Conservation (phyloP, 2,329 filamentous ascomycete species). For the Sordariomycetes sp. region DNA sequence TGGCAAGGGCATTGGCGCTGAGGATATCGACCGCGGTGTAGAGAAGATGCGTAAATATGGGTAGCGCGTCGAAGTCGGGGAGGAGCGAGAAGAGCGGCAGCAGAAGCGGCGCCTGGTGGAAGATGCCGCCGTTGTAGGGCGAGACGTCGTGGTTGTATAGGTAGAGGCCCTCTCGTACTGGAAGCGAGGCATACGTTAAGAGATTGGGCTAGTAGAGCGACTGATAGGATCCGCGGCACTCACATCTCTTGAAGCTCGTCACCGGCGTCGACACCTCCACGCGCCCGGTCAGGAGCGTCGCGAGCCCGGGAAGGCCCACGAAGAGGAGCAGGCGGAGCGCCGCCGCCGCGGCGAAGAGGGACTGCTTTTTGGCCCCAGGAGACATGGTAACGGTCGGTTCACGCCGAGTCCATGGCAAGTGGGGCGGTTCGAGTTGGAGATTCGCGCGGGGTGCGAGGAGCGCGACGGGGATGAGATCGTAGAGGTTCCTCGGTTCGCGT, state of each 20-base stretch:
- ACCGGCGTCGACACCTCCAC: slow-evolving; percentile 96
- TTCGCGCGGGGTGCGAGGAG: background rate
- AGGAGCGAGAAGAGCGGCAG: slow-evolving; percentile 85
- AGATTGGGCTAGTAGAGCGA: background rate
- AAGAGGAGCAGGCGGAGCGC: slow-evolving; percentile 70
- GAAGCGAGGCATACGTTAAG: slow-evolving; percentile 3
- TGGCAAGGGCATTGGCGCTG: slow-evolving; percentile 64
- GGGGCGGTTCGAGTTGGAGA: background rate
- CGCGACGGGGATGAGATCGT: background rate
- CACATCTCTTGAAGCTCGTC: slow-evolving; percentile 95
- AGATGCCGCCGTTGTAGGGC: slow-evolving; percentile 87
- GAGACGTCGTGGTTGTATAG: slow-evolving; percentile 94
- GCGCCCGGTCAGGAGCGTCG: slow-evolving; percentile 73
- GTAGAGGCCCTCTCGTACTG: slow-evolving; percentile 93
- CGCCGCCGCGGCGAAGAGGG: slow-evolving; percentile 62
- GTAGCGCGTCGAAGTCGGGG: slow-evolving; percentile 52
- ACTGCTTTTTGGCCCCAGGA: slow-evolving; percentile 4
- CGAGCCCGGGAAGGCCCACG: slow-evolving; percentile 67
- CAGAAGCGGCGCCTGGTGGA: slow-evolving; percentile 72
- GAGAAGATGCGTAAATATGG: slow-evolving; percentile 64
- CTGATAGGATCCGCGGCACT: slow-evolving; percentile 6
- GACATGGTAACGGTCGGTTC: slow-evolving; percentile 2
- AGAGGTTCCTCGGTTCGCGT: background rate
- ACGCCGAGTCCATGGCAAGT: background rate
- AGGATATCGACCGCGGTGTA: slow-evolving; percentile 73